Evolutionary conservation across 2,329 filamentous ascomycete species (phyloP), one percentile per base, ranked within the genome.

Genomic region (Didymella lethalis): DNA sequence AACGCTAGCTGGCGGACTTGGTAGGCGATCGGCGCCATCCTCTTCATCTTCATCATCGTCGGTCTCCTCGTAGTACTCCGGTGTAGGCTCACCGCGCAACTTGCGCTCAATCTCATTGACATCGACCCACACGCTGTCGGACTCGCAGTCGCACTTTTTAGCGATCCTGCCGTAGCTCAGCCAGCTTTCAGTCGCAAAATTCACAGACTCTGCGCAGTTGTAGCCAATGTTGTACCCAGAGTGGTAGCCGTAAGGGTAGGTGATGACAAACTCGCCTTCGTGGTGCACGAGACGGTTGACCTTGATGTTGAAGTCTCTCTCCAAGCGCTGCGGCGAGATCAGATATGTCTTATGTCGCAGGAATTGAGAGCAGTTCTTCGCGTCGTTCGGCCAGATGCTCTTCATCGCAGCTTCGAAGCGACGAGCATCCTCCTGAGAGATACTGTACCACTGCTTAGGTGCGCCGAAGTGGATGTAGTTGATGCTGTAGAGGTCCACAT

Each of bases 361-460:
- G 74, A 99, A 99, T 69, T 99, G 95, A 65, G 92, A 90, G 74
- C 95, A 99, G 40, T 92, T 91, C 79, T 99, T 99, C 20, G 93
- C 92, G 72, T 99, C 95, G 6, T 89, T 90, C 0, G 93, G 92
- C 93, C 94, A 99, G 57, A 97, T 91, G 73, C 85, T 93, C 79
- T 90, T 94, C 95, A 99, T 99, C 41, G 92, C 94, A 36, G 88
- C 87, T 78, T 99, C 95, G 69, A 99, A 99, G 16, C 90, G 89
- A 49, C 93, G 88, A 14, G 94, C 93, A 75, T 99, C 95, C 65
- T 91, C 91, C 76, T 98, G 96, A 0, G 94, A 97, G 65, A 99
- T 98, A 78, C 93, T 97, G 80, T 99, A 99, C 95, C 95, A 99
- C 77, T 99, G 95, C 79, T 99, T 99, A 0, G 95, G 95, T 1